Percentiles rank a stretch among this genome's conserved stretches.
Conservation (phyloP, 2,329 filamentous ascomycete species). For the Aspergillus hiratsukae region DNA sequence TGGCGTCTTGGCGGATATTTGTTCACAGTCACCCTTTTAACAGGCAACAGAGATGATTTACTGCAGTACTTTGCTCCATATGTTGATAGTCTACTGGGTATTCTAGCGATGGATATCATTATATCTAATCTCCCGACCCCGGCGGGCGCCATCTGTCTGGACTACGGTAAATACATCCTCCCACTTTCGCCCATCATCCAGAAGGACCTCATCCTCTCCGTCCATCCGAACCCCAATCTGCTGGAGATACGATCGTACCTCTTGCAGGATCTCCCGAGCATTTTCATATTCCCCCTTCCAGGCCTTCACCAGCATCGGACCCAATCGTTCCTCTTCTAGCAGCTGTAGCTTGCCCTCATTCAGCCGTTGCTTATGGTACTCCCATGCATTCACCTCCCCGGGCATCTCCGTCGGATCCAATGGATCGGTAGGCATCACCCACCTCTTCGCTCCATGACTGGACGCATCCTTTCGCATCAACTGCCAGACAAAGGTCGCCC, state of each 20-base stretch:
- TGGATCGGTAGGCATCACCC: neutral
- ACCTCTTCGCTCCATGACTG: neutral
- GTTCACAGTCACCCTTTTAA: too few species aligned
- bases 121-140: slow-evolving; percentile 1
- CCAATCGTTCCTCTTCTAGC: slow-evolving; percentile 1
- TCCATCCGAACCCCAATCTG: slow-evolving; percentile 3
- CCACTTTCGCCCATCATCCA: slow-evolving; percentile 3
- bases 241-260: slow-evolving; percentile 3
- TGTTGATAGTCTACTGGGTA: neutral
- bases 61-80: too few species aligned
- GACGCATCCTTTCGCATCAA: neutral
- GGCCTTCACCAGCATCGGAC: slow-evolving; percentile 4
- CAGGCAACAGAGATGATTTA: too few species aligned
- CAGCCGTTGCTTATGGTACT: neutral
- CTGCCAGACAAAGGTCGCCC: slow-evolving; percentile 3
- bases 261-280: slow-evolving; percentile 5
- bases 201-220: slow-evolving; percentile 1
- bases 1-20: neutral
- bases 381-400: neutral
- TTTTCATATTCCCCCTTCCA: slow-evolving; percentile 8
- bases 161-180: slow-evolving; percentile 1
- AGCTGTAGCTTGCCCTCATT: slow-evolving; percentile 5
- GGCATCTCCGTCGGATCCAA: neutral
- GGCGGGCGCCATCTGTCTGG: slow-evolving; percentile 1
- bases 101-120: neutral